These are phyloP conservation scores for Butyriboletus loyo DNA, from an alignment of 768 basidiomycete genomes.

Conservation along the genomic window DNA sequence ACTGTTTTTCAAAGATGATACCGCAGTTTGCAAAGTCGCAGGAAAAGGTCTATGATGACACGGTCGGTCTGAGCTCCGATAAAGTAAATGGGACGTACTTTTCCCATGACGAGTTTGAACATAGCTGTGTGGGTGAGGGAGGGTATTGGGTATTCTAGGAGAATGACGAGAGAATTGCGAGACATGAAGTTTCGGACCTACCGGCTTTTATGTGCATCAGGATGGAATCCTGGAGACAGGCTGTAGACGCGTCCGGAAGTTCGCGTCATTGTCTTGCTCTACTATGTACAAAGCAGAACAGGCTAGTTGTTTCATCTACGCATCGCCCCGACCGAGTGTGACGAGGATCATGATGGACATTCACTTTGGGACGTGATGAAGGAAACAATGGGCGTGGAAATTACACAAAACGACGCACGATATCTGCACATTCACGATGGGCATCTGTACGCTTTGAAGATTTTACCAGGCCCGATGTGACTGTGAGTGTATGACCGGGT, in stretches of 20 bases:
- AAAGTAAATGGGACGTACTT: background rate
- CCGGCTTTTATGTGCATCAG: background rate
- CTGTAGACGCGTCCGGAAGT: background rate
- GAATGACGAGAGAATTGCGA: background rate
- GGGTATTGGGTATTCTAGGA: background rate
- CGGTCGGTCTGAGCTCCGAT: background rate
- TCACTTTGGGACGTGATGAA: background rate
- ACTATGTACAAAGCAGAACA: background rate
- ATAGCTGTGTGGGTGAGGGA: background rate
- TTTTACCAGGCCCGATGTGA: background rate
- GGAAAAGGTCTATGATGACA: background rate
- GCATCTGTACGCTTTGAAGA: background rate
- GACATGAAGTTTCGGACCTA: background rate
- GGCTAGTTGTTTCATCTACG: background rate
- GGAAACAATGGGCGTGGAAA: background rate
- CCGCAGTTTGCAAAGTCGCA: background rate
- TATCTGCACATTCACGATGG: no score
- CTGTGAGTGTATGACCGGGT: background rate
- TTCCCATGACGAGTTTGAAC: background rate
- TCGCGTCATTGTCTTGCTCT: background rate
- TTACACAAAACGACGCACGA: background rate
- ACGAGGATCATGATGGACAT: background rate
- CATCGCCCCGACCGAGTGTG: background rate
- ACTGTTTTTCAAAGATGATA: background rate
- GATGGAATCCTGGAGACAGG: background rate